Base-by-base conservation (phyloP, 768 basidiomycete species). In the Lenzites betulinus region DNA sequence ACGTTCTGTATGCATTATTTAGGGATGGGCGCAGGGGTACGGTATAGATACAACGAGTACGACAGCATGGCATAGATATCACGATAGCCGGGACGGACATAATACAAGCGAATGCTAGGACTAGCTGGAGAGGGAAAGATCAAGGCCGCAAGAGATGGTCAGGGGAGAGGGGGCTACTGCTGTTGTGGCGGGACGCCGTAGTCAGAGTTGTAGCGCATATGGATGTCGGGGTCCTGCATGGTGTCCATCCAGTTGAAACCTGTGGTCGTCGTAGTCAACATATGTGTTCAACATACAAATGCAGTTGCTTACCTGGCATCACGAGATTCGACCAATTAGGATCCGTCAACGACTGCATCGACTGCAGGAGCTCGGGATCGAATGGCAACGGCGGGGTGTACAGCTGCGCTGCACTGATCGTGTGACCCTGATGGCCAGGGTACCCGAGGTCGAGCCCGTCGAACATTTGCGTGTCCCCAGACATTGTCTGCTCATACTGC, bases 291-390 rank as follows among this genome's bases (percentile, higher is more conserved):
- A 7, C 22, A 6, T 15, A 26, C 26, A 20, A 15, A 48, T 3
- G 2, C 6, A 2, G 6, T 13, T 2, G 49, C 69, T 43, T 63
- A 87, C 86, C 81, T 67, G 85, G 81, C 39, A 85, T 64, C 1
- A 79, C 73, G 28, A 81, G 78, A 67, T 84, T 83, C 38, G 79
- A 81, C 85, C 84, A 87, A 44, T 74, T 70, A 15, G 82, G 79
- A 67, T 86, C 81, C 16, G 79, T 75, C 66, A 88, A 69, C 30
- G 83, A 79, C 64, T 86, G 84, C 67, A 87, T 81, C 25, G 84
- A 83, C 54, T 86, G 81, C 70, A 88, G 66, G 26, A 88, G 80
- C 41, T 84, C 83, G 18, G 77, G 74, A 65, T 89, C 85, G 65
- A 85, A 85, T 2, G 80, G 78, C 64, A 87, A 75, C 13, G 82